These are phyloP conservation scores for Setaria viridis DNA, from an alignment of 202 grass and related monocot genomes.

Conservation along the genomic window DNA sequence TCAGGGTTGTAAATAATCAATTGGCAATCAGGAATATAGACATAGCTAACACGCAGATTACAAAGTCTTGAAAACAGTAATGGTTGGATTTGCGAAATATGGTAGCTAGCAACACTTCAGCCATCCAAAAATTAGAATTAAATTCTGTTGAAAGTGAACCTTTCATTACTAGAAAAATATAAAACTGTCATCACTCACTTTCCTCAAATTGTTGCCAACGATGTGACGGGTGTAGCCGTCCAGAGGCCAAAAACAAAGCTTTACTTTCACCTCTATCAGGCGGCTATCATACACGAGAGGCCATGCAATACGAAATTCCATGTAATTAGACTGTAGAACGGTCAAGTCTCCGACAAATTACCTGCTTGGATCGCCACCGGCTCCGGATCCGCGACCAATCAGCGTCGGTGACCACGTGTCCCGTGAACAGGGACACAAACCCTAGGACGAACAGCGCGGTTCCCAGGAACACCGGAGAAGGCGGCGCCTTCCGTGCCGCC, in stretches of 20 bases:
- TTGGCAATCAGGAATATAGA: not conserved
- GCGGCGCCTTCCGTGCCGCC: conserved; percentile 44
- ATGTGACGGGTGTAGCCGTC: not conserved
- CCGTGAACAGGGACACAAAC: conserved; percentile 81
- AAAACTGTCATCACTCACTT: not conserved
- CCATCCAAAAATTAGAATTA: not conserved
- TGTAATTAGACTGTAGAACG: not conserved
- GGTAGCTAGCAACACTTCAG: not conserved
- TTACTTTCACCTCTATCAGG: not conserved
- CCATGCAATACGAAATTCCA: not conserved
- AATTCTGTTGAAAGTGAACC: not conserved
- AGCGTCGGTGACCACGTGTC: conserved; percentile 81
- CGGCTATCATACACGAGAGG: not conserved
- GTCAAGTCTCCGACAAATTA: conserved; percentile 16
- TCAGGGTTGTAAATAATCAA: not conserved
- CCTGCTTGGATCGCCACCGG: conserved; percentile 70
- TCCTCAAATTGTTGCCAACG: not conserved
- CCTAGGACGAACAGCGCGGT: conserved; percentile 68
- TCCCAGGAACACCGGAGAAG: conserved; percentile 61
- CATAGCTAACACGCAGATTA: not conserved
- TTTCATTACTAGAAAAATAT: not conserved
- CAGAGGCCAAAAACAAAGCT: not conserved
- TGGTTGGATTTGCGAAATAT: not conserved
- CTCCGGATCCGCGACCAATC: conserved; percentile 80
- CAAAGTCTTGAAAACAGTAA: not conserved